A percentile compares a stretch with the other conserved stretches of the same genome.
phyloP scores from a whole-genome alignment of 129 eudicot species.

The Flaveria linearis region DNA sequence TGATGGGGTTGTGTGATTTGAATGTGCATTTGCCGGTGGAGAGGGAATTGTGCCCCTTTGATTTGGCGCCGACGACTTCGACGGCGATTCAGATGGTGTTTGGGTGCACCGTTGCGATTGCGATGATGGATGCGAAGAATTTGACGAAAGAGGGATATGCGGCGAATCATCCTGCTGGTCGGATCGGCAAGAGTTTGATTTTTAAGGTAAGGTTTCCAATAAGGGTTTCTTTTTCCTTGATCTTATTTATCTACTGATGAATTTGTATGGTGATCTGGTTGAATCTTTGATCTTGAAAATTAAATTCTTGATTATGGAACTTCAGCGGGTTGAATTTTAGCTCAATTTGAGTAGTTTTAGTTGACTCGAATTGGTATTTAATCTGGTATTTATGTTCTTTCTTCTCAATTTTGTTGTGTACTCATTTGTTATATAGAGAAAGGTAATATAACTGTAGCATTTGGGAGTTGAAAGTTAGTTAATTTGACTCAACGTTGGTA shows the following conservation, averaged over 20 bases:
- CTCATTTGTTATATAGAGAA: background rate
- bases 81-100: slow-evolving; percentile 98
- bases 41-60: slow-evolving; percentile 89
- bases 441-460: background rate
- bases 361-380: too few relatives aligned
- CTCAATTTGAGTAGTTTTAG: background rate
- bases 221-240: background rate
- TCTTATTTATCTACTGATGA: too few relatives aligned
- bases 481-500: background rate
- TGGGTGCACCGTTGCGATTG: slow-evolving; percentile 93
- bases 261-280: background rate
- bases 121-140: slow-evolving; percentile 78
- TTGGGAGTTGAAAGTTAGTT: slow-evolving; percentile 3
- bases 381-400: background rate
- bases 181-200: slow-evolving; percentile 90
- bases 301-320: slow-evolving; percentile 13
- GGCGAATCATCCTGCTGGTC: slow-evolving; percentile 91
- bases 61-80: slow-evolving; percentile 91
- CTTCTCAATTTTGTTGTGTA: background rate
- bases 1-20: slow-evolving; percentile 71
- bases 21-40: slow-evolving; percentile 93
- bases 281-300: background rate
- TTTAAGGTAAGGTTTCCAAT: slow-evolving; percentile 58
- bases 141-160: slow-evolving; percentile 84
- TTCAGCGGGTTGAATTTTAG: background rate